Evolutionary conservation across 768 basidiomycete species (phyloP), one percentile per base, ranked within the genome.

Genomic region (Leccinum uliginosum): DNA sequence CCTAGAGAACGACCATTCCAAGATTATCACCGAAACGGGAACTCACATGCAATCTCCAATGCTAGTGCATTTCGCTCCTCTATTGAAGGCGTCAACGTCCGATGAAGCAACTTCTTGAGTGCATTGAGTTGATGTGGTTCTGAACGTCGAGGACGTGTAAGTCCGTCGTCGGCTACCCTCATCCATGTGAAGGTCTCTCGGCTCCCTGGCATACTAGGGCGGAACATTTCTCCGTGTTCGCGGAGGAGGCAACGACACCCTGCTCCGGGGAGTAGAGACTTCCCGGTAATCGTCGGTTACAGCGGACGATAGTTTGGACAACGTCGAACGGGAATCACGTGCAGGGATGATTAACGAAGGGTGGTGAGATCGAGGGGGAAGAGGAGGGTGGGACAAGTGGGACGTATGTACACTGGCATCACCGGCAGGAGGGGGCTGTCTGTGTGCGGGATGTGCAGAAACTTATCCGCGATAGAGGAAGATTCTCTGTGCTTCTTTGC

Each of bases 101-200:
- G 85, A 44, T 74, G 76, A 61, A 85, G 85, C 19, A 91, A 74
- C 57, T 81, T 81, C 71, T 88, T 89, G 23, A 92, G 75, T 2
- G 86, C 87, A 56, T 85, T 82, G 38, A 91, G 82, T 67, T 92
- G 90, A 66, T 83, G 80, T 26, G 87, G 85, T 67, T 90, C 89
- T 44, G 87, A 85, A 38, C 89, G 84, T 35, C 88, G 77, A 54
- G 85, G 82, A 55, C 88, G 82, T 4, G 76, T 69, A 53, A 78
- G 74, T 34, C 75, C 63, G 40, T 72, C 70, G 47, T 72, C 71
- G 26, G 54, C 54, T 62, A 52, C 65, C 67, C 54, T 66, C 69
- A 58, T 64, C 67, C 1, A 19, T 21, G 30, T 66, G 67, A 65
- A 64, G 66, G 57, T 72, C 65, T 54, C 59, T 65, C 24, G 48